phyloP scores from a whole-genome alignment of 2,329 filamentous ascomycete genomes.

The Dactylellina drechsleri region DNA sequence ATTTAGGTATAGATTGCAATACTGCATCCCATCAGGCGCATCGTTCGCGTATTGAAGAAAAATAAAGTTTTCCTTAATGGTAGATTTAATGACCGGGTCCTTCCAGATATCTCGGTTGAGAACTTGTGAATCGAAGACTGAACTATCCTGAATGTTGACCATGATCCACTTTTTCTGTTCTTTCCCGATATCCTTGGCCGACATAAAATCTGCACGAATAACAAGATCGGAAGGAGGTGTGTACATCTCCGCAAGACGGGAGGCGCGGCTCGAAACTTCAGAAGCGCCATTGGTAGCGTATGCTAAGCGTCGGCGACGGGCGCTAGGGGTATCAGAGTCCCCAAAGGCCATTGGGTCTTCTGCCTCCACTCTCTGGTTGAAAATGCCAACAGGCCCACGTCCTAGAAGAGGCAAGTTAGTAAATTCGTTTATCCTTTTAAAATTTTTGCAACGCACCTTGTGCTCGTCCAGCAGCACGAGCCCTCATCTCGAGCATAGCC shows the following conservation, averaged over 20 bases:
- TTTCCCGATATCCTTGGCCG: conserved; percentile 84
- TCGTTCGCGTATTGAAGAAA: conserved; percentile 95
- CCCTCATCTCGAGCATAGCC: conserved; percentile 39
- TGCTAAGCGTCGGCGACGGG: conserved; percentile 68
- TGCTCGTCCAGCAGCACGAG: conserved; percentile 9
- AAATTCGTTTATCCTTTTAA: neutral
- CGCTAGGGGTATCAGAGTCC: conserved; percentile 63
- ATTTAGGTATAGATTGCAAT: conserved; percentile 80
- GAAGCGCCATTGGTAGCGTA: conserved; percentile 73
- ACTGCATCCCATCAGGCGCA: conserved; percentile 79
- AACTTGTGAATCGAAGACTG: conserved; percentile 92
- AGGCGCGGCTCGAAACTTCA: conserved; percentile 74
- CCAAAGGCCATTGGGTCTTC: conserved; percentile 65
- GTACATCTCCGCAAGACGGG: conserved; percentile 87
- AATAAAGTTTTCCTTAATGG: conserved; percentile 89
- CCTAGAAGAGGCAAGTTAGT: conserved; percentile 10
- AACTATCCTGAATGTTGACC: conserved; percentile 93
- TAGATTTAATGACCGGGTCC: conserved; percentile 78
- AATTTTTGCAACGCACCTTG: conserved; percentile 13
- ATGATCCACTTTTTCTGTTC: conserved; percentile 92
- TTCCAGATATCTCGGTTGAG: conserved; percentile 98
- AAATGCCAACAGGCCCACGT: conserved; percentile 67
- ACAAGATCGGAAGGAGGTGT: conserved; percentile 92
- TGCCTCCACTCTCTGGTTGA: conserved; percentile 71
- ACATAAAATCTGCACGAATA: conserved; percentile 80